Conservation (phyloP, 108 stramenopile genomes). For the Conticribra guillardii region DNA sequence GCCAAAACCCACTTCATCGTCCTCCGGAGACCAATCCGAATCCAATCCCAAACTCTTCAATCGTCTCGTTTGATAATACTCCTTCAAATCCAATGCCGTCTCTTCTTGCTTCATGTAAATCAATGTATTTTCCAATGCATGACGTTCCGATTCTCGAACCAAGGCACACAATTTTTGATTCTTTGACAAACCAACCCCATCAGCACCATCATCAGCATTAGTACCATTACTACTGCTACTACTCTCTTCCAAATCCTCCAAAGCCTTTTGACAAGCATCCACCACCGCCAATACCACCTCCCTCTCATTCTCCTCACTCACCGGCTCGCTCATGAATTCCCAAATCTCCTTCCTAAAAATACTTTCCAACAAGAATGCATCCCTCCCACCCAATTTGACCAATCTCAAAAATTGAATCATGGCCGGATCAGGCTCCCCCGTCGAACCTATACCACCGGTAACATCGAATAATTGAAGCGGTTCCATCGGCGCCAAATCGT, state of each 20-base stretch:
- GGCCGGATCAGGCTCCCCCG: conserved; percentile 86
- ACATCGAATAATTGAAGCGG: conserved; percentile 82
- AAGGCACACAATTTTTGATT: conserved; percentile 54
- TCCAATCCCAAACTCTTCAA: conserved; percentile 91
- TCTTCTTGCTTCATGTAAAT: conserved; percentile 81
- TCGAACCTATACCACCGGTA: conserved; percentile 55
- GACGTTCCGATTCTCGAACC: conserved; percentile 71
- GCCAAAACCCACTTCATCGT: conserved; percentile 75
- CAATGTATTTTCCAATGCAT: conserved; percentile 67
- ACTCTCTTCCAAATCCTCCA: conserved; percentile 64
- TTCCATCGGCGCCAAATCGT: conserved; percentile 85
- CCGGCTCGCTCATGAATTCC: conserved; percentile 92
- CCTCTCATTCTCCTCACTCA: conserved; percentile 86
- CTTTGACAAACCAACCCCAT: conserved; percentile 7
- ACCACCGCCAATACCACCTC: conserved; percentile 64
- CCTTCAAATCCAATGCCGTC: conserved; percentile 90
- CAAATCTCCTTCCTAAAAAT: conserved; percentile 94
- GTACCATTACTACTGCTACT: conserved; percentile 5
- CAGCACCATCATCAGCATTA: conserved; percentile 12
- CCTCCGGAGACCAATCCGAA: conserved; percentile 82
- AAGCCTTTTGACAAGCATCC: conserved; percentile 62
- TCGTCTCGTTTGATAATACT: conserved; percentile 93
- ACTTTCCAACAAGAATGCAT: conserved; percentile 93
- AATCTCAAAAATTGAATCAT: conserved; percentile 91
- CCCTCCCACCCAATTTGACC: conserved; percentile 73